phyloP scores from a whole-genome alignment of 345 rosid genomes.

The Clausena lansium region DNA sequence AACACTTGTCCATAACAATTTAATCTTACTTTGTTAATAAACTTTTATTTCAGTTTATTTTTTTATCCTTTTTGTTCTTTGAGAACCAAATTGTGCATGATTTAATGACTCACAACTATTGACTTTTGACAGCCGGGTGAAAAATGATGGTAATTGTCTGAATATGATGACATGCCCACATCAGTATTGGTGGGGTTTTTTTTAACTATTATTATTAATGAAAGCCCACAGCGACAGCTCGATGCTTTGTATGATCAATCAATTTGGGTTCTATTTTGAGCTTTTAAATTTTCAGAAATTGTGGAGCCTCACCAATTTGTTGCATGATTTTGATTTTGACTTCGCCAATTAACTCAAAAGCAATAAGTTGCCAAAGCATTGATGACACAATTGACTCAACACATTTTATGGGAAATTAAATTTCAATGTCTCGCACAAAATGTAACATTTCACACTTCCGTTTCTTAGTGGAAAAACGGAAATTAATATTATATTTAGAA shows the following conservation, averaged over 20 bases:
- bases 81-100: too few relatives aligned
- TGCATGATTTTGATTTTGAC: not conserved
- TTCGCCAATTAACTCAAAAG: not conserved
- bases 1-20: too few relatives aligned
- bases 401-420: not conserved
- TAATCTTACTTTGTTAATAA: too few relatives aligned
- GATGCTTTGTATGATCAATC: not conserved
- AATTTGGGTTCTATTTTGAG: constrained; percentile 2
- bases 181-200: constrained; percentile 7
- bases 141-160: not conserved
- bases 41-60: too few relatives aligned
- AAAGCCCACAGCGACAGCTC: constrained; percentile 15
- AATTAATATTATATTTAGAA: too few relatives aligned
- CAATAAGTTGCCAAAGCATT: not conserved
- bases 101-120: too few relatives aligned
- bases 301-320: not conserved
- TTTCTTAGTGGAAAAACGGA: not conserved
- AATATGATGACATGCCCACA: constrained; percentile 19
- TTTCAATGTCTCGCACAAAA: not conserved
- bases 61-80: too few relatives aligned
- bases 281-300: not conserved
- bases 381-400: not conserved
- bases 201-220: not conserved
- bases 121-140: not conserved
- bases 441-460: not conserved